A percentile compares a stretch with the other conserved stretches of the same genome.
Conservation (phyloP, 495 filamentous ascomycete species). For the Hyaloscypha finlandica region DNA sequence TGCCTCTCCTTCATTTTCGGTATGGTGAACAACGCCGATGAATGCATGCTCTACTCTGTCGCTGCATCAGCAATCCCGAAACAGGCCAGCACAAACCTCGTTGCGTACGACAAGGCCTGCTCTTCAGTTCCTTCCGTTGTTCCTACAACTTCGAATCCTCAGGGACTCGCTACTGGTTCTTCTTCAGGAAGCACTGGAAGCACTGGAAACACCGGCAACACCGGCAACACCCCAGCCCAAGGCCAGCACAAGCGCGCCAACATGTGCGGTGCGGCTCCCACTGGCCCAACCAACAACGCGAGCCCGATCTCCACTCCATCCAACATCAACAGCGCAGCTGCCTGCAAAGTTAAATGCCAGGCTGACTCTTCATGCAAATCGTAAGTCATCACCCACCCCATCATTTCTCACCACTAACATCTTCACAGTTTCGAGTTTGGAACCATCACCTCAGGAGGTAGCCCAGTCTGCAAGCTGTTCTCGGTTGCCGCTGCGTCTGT, state of each 20-base stretch:
- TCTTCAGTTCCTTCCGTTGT: slow-evolving; percentile 22
- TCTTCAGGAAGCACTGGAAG: neutral
- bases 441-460: slow-evolving; percentile 5
- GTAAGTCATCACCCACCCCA: neutral
- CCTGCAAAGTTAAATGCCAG: slow-evolving; percentile 13
- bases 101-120: slow-evolving; percentile 27
- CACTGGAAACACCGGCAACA: too few species aligned
- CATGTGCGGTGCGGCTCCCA: slow-evolving; percentile 15
- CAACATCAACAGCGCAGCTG: slow-evolving; percentile 4
- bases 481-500: slow-evolving; percentile 14
- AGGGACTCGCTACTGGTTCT: slow-evolving; percentile 8
- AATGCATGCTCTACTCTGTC: slow-evolving; percentile 31
- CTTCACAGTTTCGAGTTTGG: slow-evolving; percentile 19
- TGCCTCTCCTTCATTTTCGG: slow-evolving; percentile 34
- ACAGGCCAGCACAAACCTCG: slow-evolving; percentile 23
- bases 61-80: slow-evolving; percentile 19
- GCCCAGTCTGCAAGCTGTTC: slow-evolving; percentile 14
- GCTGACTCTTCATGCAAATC: slow-evolving; percentile 20
- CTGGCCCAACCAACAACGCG: slow-evolving; percentile 13
- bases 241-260: slow-evolving; percentile 1
- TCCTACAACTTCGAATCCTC: slow-evolving; percentile 20
- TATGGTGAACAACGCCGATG: slow-evolving; percentile 29
- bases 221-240: neutral
- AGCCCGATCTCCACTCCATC: slow-evolving; percentile 17
- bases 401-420: neutral